Evolutionary conservation across 768 basidiomycete species (phyloP).

Genomic region (Amanita rubescens): DNA sequence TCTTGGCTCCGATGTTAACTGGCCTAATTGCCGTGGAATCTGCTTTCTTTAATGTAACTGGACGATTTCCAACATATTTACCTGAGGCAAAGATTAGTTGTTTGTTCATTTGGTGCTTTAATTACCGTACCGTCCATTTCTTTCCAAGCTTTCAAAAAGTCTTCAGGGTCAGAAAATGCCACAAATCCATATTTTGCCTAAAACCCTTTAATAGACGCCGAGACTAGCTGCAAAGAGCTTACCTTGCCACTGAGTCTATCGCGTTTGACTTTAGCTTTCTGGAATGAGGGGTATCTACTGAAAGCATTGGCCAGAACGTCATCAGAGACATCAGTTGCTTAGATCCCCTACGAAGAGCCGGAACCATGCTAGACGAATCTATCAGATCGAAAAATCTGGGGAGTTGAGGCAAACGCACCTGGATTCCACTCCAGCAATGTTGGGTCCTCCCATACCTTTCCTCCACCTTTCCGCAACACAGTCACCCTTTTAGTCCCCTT

Average conservation of each 20-base stretch:
- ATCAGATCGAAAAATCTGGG: neutral
- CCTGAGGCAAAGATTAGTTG: slow-evolving; percentile 32
- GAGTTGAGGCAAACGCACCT: slow-evolving; percentile 45
- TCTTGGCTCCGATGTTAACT: slow-evolving; percentile 89
- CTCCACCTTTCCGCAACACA: slow-evolving; percentile 90
- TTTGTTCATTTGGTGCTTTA: neutral
- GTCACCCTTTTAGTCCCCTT: slow-evolving; percentile 92
- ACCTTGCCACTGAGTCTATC: slow-evolving; percentile 94
- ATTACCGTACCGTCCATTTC: slow-evolving; percentile 87
- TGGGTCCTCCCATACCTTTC: slow-evolving; percentile 98
- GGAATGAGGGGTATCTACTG: slow-evolving; percentile 87
- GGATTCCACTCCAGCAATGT: slow-evolving; percentile 97
- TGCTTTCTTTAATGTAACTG: slow-evolving; percentile 95
- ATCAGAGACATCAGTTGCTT: slow-evolving; percentile 96
- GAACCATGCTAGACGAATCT: slow-evolving; percentile 73
- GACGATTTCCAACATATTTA: slow-evolving; percentile 97
- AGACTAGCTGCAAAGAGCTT: slow-evolving; percentile 7
- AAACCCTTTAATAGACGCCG: neutral
- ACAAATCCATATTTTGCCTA: slow-evolving; percentile 97
- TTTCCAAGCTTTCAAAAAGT: slow-evolving; percentile 97
- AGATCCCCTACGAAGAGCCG: slow-evolving; percentile 96
- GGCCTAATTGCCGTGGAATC: slow-evolving; percentile 79
- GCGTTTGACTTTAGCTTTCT: slow-evolving; percentile 91
- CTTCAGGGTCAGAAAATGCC: slow-evolving; percentile 96
- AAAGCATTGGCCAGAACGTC: slow-evolving; percentile 92